phyloP scores from a whole-genome alignment of 2,329 filamentous ascomycete genomes.

The Beauveria brongniartii region DNA sequence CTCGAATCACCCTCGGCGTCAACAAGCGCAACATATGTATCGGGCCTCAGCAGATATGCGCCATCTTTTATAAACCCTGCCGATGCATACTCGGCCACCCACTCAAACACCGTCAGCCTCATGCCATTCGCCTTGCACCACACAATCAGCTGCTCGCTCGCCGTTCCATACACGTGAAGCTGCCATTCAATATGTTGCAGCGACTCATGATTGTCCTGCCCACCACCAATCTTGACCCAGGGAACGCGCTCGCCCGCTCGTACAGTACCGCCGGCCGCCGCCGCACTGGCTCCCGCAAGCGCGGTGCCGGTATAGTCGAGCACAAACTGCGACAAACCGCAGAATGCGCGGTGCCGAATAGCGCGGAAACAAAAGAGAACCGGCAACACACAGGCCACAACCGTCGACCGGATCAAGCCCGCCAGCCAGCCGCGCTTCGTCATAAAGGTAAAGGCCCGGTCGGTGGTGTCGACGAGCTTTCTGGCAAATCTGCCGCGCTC shows the following conservation, averaged over 20 bases:
- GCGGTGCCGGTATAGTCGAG: background rate
- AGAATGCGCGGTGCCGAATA: background rate
- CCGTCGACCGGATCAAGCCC: background rate
- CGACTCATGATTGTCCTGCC: background rate
- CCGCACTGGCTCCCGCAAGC: background rate
- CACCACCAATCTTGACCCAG: background rate
- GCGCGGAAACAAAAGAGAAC: background rate
- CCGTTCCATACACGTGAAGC: slow-evolving; percentile 5
- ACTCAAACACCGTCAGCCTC: slow-evolving; percentile 4
- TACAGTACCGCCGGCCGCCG: background rate
- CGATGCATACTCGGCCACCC: background rate
- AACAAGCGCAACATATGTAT: slow-evolving; percentile 7
- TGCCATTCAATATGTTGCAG: slow-evolving; percentile 8
- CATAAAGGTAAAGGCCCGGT: background rate
- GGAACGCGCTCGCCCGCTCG: slow-evolving; percentile 4
- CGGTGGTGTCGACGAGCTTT: slow-evolving; percentile 1
- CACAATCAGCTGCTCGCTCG: background rate
- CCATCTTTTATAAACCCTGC: background rate
- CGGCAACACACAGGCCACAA: background rate
- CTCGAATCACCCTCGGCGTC: background rate
- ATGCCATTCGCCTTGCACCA: background rate
- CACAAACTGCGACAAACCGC: background rate
- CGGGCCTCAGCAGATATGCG: slow-evolving; percentile 1
- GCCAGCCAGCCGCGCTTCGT: background rate
- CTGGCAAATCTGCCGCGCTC: slow-evolving; percentile 14